These are phyloP conservation scores for Alloascoidea hylecoeti DNA, from an alignment of 805 yeast species.

Conservation along the genomic window DNA sequence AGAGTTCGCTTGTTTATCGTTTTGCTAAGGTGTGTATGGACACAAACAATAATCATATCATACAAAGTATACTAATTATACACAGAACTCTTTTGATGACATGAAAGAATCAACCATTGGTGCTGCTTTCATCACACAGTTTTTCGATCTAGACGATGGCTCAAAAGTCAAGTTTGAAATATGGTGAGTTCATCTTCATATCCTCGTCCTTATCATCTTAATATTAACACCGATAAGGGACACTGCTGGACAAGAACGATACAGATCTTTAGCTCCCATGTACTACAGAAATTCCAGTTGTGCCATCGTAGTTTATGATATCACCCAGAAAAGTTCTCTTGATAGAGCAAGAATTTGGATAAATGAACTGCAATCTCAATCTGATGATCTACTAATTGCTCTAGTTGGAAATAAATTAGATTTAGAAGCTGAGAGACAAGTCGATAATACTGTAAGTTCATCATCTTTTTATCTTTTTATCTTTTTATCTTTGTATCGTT, in stretches of 20 bases:
- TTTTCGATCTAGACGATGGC: conserved; percentile 36
- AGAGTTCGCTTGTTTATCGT: conserved; percentile 41
- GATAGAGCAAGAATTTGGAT: conserved; percentile 67
- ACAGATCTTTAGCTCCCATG: conserved; percentile 70
- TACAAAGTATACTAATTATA: neutral
- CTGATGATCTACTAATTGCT: conserved; percentile 32
- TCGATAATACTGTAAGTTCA: conserved; percentile 18
- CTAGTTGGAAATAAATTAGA: conserved; percentile 73
- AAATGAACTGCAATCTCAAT: conserved; percentile 39
- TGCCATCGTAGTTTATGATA: conserved; percentile 67
- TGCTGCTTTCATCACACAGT: conserved; percentile 69
- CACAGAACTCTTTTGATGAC: conserved; percentile 47
- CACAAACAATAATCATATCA: neutral
- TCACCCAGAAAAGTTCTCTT: conserved; percentile 50
- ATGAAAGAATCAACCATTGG: conserved; percentile 72
- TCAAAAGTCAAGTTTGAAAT: conserved; percentile 60
- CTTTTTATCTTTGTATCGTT: too few relatives aligned
- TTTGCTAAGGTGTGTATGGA: conserved; percentile 32
- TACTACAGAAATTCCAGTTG: conserved; percentile 72
- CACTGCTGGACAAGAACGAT: conserved; percentile 77
- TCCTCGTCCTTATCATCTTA: neutral
- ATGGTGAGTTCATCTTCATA: conserved; percentile 28
- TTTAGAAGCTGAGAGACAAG: conserved; percentile 33
- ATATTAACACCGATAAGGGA: conserved; percentile 20
- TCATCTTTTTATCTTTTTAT: neutral